A percentile compares a stretch with the other conserved stretches of the same genome.
Evolutionary conservation across 108 stramenopile genomes (phyloP).

Genomic region (Cyclostephanos tholiformis): DNA sequence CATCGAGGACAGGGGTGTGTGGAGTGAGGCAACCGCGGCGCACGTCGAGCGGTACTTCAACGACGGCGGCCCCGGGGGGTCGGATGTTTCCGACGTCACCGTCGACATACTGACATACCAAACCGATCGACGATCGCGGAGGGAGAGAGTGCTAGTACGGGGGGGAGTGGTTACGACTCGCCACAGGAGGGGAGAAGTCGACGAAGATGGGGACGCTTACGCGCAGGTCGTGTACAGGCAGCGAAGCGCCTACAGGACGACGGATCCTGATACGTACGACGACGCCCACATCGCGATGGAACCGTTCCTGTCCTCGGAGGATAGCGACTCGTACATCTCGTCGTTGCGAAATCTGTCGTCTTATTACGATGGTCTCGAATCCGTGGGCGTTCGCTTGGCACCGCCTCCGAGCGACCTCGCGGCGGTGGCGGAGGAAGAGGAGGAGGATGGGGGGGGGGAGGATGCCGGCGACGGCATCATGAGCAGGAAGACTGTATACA

Average conservation of each 20-base stretch:
- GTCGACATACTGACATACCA: constrained; percentile 12
- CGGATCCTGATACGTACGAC: constrained; percentile 1
- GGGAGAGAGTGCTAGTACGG: not conserved
- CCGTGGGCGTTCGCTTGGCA: not conserved
- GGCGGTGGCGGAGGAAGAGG: not conserved
- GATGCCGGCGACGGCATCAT: not conserved
- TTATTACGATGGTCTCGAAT: constrained; percentile 6
- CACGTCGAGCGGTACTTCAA: constrained; percentile 15
- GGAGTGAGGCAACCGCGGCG: constrained; percentile 5
- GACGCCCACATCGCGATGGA: not conserved
- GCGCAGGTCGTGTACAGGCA: constrained; percentile 1
- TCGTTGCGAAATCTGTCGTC: not conserved
- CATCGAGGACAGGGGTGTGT: not conserved
- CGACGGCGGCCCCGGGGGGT: not conserved
- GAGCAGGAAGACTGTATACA: not conserved
- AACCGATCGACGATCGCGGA: not conserved
- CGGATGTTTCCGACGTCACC: not conserved
- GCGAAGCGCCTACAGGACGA: constrained; percentile 2
- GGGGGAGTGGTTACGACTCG: not conserved
- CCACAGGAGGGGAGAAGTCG: not conserved
- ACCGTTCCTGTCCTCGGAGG: not conserved
- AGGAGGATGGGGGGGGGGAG: too few relatives aligned
- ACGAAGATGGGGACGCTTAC: not conserved
- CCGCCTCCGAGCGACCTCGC: not conserved
- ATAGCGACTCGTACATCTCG: not conserved